Evolutionary conservation across 345 rosid genomes (phyloP).

Genomic region (Erysimum cheiranthoides): DNA sequence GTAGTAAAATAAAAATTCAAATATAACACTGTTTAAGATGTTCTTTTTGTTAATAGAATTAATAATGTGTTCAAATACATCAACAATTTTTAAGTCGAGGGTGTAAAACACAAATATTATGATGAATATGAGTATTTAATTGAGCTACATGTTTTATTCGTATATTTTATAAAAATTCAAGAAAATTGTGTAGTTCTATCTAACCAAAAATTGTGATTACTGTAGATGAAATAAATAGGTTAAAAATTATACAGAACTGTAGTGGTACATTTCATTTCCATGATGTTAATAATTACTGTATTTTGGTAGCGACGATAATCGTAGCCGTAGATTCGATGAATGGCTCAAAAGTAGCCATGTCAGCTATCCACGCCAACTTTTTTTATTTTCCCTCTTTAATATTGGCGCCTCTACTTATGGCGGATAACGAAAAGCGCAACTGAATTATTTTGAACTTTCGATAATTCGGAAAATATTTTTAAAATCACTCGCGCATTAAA

Average conservation of each 20-base stretch:
- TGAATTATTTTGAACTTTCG: neutral
- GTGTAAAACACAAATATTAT: neutral
- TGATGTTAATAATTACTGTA: neutral
- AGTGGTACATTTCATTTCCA: too few relatives aligned
- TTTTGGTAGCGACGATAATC: neutral
- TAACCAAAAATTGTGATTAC: too few relatives aligned
- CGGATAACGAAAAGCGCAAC: neutral
- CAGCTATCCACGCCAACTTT: slow-evolving; percentile 36
- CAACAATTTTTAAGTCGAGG: neutral
- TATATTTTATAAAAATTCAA: neutral
- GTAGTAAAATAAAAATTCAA: too few relatives aligned
- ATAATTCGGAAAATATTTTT: neutral
- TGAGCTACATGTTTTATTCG: too few relatives aligned
- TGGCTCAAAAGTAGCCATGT: slow-evolving; percentile 5
- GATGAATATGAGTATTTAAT: neutral
- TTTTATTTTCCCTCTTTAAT: neutral
- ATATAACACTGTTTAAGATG: neutral
- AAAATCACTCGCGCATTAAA: neutral
- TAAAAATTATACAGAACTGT: too few relatives aligned
- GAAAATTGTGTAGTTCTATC: neutral
- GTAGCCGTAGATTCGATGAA: slow-evolving; percentile 3
- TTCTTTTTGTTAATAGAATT: too few relatives aligned
- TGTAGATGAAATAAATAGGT: too few relatives aligned
- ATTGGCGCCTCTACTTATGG: slow-evolving; percentile 31
- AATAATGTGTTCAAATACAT: neutral